These are phyloP conservation scores for Hibiscus tridactylites DNA, from an alignment of 345 rosid species.

Conservation along the genomic window DNA sequence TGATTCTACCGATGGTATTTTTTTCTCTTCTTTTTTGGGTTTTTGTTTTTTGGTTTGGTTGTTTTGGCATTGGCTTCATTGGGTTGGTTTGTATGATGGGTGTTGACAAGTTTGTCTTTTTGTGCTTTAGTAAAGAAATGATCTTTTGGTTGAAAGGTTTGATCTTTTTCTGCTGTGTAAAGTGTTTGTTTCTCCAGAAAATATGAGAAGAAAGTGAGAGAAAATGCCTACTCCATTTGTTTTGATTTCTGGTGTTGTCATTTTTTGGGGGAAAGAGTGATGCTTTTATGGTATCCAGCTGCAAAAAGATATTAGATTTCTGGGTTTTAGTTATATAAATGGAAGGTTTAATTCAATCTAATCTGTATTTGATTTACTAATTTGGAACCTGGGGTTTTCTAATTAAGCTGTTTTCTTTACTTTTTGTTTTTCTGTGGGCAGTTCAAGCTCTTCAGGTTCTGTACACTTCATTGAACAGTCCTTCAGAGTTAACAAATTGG, in stretches of 20 bases:
- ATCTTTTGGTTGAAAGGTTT: constrained; percentile 15
- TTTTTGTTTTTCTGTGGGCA: constrained; percentile 21
- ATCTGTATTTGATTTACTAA: constrained; percentile 3
- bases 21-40: background rate
- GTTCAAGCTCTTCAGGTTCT: constrained; percentile 80
- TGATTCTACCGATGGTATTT: constrained; percentile 46
- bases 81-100: constrained; percentile 13
- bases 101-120: background rate
- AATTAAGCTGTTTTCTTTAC: background rate
- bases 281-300: background rate
- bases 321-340: background rate
- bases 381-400: no score
- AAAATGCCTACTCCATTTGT: background rate
- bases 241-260: background rate
- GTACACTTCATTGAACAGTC: constrained; percentile 68
- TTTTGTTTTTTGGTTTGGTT: constrained; percentile 16
- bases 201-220: constrained; percentile 11
- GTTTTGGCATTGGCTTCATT: constrained; percentile 1
- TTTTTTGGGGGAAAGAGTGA: background rate
- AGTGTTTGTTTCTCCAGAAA: constrained; percentile 13
- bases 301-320: background rate
- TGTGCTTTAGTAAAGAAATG: background rate
- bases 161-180: constrained; percentile 12
- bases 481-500: constrained; percentile 91
- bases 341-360: background rate